Conservation (phyloP, 2,329 filamentous ascomycete species). For the Sporothrix sp. region DNA sequence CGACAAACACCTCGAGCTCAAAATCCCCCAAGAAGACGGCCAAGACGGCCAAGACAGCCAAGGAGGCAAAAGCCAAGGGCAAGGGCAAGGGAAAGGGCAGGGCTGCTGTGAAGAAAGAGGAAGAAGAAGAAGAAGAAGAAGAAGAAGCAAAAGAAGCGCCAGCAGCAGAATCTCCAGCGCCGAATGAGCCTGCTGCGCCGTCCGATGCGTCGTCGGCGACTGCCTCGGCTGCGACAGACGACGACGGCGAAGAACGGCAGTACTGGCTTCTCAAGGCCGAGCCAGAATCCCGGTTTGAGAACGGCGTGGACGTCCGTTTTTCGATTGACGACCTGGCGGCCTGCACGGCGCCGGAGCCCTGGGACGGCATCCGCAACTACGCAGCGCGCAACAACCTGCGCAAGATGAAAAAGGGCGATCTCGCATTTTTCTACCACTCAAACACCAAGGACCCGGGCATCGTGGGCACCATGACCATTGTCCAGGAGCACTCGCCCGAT, state of each 20-base stretch:
- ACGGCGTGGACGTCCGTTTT: slow-evolving; percentile 81
- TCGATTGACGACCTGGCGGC: slow-evolving; percentile 81
- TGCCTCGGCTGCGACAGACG: not conserved
- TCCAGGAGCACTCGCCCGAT: slow-evolving; percentile 73
- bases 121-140: not conserved
- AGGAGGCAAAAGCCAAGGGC: not conserved
- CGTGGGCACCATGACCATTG: slow-evolving; percentile 80
- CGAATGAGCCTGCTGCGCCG: not conserved
- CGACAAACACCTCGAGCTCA: no score
- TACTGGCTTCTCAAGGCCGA: slow-evolving; percentile 86
- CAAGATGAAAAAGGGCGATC: slow-evolving; percentile 81
- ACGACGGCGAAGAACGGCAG: slow-evolving; percentile 19
- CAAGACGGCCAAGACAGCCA: not conserved
- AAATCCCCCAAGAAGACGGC: not conserved
- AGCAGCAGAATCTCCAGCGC: not conserved
- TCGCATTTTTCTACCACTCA: slow-evolving; percentile 95
- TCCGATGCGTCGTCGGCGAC: not conserved
- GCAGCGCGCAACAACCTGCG: slow-evolving; percentile 79
- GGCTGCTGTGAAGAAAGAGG: not conserved
- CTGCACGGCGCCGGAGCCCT: slow-evolving; percentile 69
- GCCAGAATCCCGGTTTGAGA: slow-evolving; percentile 76
- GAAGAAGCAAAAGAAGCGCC: not conserved
- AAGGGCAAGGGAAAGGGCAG: not conserved
- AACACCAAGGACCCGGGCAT: slow-evolving; percentile 87
- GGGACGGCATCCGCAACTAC: slow-evolving; percentile 61